These are phyloP conservation scores for Phialophora expanda DNA, from an alignment of 2,329 filamentous ascomycete genomes.

Conservation along the genomic window DNA sequence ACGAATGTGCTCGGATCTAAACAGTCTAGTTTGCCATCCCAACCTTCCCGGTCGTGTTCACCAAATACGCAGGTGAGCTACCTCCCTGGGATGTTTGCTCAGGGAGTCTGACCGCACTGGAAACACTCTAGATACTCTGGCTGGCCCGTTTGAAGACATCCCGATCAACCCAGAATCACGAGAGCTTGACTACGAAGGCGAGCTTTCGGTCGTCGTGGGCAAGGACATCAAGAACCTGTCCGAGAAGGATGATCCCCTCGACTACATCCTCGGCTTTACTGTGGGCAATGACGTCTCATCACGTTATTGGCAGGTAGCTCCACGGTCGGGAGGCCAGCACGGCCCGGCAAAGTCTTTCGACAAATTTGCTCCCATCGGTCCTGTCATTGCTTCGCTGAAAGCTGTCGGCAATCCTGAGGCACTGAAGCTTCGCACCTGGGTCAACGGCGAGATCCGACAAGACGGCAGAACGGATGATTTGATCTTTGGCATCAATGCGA, in stretches of 20 bases:
- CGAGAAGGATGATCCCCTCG: slow-evolving; percentile 46
- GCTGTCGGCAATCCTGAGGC: slow-evolving; percentile 43
- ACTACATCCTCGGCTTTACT: slow-evolving; percentile 50
- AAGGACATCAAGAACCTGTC: slow-evolving; percentile 59
- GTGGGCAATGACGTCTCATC: slow-evolving; percentile 50
- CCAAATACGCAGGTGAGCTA: slow-evolving; percentile 42
- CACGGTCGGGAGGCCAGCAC: slow-evolving; percentile 22
- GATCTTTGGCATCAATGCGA: slow-evolving; percentile 47
- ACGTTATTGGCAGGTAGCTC: slow-evolving; percentile 43
- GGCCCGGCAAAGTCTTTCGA: slow-evolving; percentile 57
- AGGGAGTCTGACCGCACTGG: not conserved
- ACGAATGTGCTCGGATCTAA: not conserved
- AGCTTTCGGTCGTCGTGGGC: slow-evolving; percentile 56
- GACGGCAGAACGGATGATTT: slow-evolving; percentile 46
- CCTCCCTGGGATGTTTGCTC: not conserved
- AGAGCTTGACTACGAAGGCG: slow-evolving; percentile 37
- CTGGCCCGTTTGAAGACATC: slow-evolving; percentile 44
- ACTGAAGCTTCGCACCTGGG: slow-evolving; percentile 42
- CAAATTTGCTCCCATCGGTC: slow-evolving; percentile 61
- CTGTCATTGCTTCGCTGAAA: slow-evolving; percentile 51
- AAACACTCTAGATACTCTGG: slow-evolving; percentile 34
- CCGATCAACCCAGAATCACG: slow-evolving; percentile 48
- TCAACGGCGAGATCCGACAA: slow-evolving; percentile 48
- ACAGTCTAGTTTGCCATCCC: slow-evolving; percentile 41
- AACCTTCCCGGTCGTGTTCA: slow-evolving; percentile 49